Conservation (phyloP, 2,329 filamentous ascomycete species). For the Zymoseptoria pseudotritici region DNA sequence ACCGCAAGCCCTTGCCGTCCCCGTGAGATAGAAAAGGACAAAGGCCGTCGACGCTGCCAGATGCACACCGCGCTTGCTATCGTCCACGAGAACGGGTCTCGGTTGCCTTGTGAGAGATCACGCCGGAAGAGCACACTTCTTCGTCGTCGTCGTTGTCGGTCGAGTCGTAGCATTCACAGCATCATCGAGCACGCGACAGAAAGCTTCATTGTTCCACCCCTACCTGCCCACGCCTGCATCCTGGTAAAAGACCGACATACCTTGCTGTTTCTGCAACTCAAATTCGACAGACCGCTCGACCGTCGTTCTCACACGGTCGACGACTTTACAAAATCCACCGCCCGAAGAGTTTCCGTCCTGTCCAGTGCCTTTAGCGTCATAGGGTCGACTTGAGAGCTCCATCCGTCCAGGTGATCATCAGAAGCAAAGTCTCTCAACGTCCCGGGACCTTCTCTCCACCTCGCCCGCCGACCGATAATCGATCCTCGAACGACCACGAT, state of each 20-base stretch:
- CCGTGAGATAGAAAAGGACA: neutral
- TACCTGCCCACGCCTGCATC: neutral
- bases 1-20: neutral
- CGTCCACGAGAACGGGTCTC: neutral
- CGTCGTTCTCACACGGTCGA: neutral
- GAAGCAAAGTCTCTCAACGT: neutral
- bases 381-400: neutral
- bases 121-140: neutral
- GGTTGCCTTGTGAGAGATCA: neutral
- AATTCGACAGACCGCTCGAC: neutral
- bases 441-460: neutral
- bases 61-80: neutral
- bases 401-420: neutral
- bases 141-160: neutral
- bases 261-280: neutral
- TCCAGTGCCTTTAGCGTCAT: neutral
- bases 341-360: neutral
- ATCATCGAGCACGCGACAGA: neutral
- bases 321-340: neutral
- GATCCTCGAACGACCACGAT: neutral
- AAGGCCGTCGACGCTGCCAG: neutral
- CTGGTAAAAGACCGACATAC: neutral
- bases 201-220: neutral
- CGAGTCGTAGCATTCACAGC: neutral
- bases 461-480: neutral